Evolutionary conservation across 2,329 filamentous ascomycete species (phyloP), one percentile per base, ranked within the genome.

Genomic region (Colletotrichum abscissum): DNA sequence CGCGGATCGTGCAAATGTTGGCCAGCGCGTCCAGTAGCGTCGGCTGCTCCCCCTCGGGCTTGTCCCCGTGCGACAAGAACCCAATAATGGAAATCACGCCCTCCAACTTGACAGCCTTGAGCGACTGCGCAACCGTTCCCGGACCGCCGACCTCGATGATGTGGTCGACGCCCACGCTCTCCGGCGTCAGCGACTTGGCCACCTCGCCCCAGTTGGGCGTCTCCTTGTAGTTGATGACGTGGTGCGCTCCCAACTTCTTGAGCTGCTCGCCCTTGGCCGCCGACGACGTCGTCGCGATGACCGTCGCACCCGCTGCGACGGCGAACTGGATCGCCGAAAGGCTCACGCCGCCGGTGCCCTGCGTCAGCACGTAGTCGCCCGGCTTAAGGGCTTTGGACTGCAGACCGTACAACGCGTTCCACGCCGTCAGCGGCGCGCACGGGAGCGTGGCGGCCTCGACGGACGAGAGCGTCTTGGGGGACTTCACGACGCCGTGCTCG

Each of bases 261-360:
- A 88, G 80, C 12, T 78, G 75, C 76, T 82, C 80, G 38, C 79
- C 83, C 80, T 88, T 88, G n/a, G 82, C 84, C 35, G 78, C 77
- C 9, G 85, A 85, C 24, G 82, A 83, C 0, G 87, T 88, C 2
- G 87, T 88, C 38, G 86, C 85, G 67, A 88, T 86, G 73, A 88
- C 86, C 9, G 75, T 83, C 6, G 86, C 86, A 57, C 87, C 86
- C 4, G 84, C 85, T 1, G 85, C 85, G 77, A 86, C 87, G 67
- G 86, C 87, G 75, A 88, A 87, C 81, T 88, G 92, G n/a, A 93
- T 80, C 4, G 88, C 92, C 72, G 92, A 92, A 73, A 93, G 86
- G 74, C 87, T 89, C 8, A 94, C 92, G 71, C 92, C 92, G 24
- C 92, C 92, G 0, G 91, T 93, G n/a, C 92, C 92, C 81, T 93